phyloP scores from a whole-genome alignment of 164 flowering plant species.

The Stephania japonica region DNA sequence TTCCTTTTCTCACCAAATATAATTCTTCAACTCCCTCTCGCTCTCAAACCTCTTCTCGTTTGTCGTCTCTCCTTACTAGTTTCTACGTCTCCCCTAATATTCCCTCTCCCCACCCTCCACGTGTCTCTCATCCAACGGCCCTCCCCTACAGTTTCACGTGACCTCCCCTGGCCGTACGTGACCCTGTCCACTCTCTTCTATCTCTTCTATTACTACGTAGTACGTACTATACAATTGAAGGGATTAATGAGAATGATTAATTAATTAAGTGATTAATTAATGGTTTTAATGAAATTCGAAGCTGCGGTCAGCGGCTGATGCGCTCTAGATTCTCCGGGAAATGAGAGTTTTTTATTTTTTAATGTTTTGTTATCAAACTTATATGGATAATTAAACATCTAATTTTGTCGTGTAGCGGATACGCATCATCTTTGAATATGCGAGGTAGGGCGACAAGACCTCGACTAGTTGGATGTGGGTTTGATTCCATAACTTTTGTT shows the following conservation, averaged over 20 bases:
- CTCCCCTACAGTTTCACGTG: conserved; percentile 13
- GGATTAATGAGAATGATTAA: background rate
- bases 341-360: conserved; percentile 9
- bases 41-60: conserved; percentile 31
- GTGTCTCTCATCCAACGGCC: conserved; percentile 14
- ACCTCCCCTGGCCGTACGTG: conserved; percentile 29
- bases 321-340: conserved; percentile 75
- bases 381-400: no score
- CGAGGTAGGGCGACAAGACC: no score
- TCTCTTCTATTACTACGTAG: no score
- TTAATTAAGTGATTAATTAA: conserved; percentile 4
- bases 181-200: conserved; percentile 4
- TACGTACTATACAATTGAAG: background rate
- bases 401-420: no score
- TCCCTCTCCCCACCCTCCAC: conserved; percentile 47
- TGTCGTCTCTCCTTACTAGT: conserved; percentile 26
- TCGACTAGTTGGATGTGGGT: no score
- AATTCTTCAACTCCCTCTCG: conserved; percentile 5
- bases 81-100: conserved; percentile 24
- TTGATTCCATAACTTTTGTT: background rate
- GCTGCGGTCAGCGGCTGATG: conserved; percentile 75
- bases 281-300: conserved; percentile 39
- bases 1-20: background rate
- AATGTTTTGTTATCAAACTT: no score
- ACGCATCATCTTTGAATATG: no score